A percentile compares a stretch with the other conserved stretches of the same genome.
Conservation (phyloP, 2,329 filamentous ascomycete genomes). For the Aureobasidium sp. region DNA sequence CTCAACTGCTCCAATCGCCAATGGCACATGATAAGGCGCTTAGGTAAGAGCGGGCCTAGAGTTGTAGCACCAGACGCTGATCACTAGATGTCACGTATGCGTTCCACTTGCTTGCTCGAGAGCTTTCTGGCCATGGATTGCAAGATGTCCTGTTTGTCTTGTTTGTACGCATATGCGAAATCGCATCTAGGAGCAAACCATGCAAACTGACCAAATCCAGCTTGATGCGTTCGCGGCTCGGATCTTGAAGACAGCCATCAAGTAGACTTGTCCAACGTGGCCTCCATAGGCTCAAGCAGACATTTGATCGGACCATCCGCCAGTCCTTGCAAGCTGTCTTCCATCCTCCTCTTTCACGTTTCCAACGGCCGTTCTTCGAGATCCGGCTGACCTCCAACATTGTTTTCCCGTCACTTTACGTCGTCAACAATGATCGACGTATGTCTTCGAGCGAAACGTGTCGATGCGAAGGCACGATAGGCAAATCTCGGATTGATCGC, state of each 20-base stretch:
- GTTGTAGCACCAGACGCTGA: neutral
- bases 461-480: neutral
- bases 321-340: constrained; percentile 1
- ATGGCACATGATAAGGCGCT: neutral
- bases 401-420: neutral
- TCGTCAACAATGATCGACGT: neutral
- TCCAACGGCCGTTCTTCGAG: neutral
- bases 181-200: constrained; percentile 2
- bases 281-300: neutral
- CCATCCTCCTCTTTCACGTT: neutral
- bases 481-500: neutral
- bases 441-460: neutral
- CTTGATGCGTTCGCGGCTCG: constrained; percentile 1
- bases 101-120: neutral
- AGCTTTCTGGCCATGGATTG: constrained; percentile 1
- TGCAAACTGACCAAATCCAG: neutral
- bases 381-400: neutral
- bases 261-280: constrained; percentile 3
- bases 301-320: neutral
- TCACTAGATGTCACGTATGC: neutral
- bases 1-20: constrained; percentile 1
- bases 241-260: neutral
- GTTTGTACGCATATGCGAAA: neutral
- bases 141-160: constrained; percentile 1
- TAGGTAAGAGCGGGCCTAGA: neutral